A percentile compares a stretch with the other conserved stretches of the same genome.
Evolutionary conservation across 768 basidiomycete species (phyloP).

Genomic region (Rossbeevera mucosa): DNA sequence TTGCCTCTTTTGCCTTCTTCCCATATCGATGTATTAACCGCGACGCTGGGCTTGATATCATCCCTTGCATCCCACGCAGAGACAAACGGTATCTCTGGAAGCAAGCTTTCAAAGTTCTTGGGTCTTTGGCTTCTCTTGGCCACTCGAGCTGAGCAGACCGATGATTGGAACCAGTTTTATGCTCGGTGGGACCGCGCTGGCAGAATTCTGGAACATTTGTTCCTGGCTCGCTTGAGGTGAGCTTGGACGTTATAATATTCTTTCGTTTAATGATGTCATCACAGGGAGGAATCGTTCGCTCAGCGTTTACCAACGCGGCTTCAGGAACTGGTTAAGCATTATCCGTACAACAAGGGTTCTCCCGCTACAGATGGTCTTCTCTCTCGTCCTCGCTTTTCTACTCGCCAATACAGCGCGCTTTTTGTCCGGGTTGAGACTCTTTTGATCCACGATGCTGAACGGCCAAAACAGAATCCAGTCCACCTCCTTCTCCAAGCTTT

Average conservation of each 20-base stretch:
- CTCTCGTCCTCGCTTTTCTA: slow-evolving; percentile 64
- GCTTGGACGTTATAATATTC: slow-evolving; percentile 6
- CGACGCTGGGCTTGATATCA: slow-evolving; percentile 58
- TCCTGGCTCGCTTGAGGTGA: slow-evolving; percentile 68
- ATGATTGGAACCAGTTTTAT: slow-evolving; percentile 66
- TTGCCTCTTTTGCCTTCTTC: slow-evolving; percentile 54
- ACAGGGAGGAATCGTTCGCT: slow-evolving; percentile 54
- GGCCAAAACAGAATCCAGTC: slow-evolving; percentile 49
- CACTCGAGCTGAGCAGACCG: slow-evolving; percentile 42
- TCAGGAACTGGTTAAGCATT: slow-evolving; percentile 61
- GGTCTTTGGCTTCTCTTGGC: slow-evolving; percentile 68
- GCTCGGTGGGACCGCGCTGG: slow-evolving; percentile 71
- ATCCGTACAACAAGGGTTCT: slow-evolving; percentile 50
- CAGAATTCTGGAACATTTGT: slow-evolving; percentile 70
- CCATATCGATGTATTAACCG: slow-evolving; percentile 55
- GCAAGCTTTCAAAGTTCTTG: slow-evolving; percentile 68
- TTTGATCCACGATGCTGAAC: slow-evolving; percentile 32
- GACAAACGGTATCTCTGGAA: slow-evolving; percentile 68
- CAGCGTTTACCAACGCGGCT: slow-evolving; percentile 65
- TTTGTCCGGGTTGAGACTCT: slow-evolving; percentile 64
- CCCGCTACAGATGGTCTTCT: slow-evolving; percentile 40
- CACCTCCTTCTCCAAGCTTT: slow-evolving; percentile 63
- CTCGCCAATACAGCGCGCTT: slow-evolving; percentile 57
- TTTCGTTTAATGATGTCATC: slow-evolving; percentile 2
- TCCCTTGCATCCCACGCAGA: slow-evolving; percentile 71